Conservation (phyloP, 2,329 filamentous ascomycete species). For the Ceratocystis colombiana region DNA sequence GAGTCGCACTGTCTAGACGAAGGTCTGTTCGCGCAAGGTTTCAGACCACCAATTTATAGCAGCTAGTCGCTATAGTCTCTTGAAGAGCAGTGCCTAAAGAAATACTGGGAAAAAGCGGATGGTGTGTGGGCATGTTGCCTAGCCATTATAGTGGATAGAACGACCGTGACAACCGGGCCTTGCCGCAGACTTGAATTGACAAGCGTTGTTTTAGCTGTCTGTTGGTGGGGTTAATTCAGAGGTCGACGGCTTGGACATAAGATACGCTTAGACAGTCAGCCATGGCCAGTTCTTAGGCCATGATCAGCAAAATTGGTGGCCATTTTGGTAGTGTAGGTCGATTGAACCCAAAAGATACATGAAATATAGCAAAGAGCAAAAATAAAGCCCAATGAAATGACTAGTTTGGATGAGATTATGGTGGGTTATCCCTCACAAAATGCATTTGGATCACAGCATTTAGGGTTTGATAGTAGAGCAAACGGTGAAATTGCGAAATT, state of each 20-base stretch:
- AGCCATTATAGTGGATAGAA: background rate
- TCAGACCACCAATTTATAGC: slow-evolving; percentile 11
- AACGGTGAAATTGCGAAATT: too few relatives aligned
- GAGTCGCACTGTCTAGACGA: slow-evolving; percentile 3
- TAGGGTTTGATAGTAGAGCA: too few relatives aligned
- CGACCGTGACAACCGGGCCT: slow-evolving; percentile 10
- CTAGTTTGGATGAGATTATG: background rate
- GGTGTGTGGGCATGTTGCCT: background rate
- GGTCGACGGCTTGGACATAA: background rate
- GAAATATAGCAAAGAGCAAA: background rate
- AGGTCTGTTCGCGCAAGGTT: background rate
- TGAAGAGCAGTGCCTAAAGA: background rate
- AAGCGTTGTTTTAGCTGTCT: background rate
- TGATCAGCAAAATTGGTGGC: background rate
- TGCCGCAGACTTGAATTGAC: slow-evolving; percentile 4
- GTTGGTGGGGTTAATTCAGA: background rate
- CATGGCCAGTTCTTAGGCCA: background rate
- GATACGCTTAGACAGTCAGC: background rate
- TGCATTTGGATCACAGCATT: background rate
- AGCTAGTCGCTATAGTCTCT: background rate
- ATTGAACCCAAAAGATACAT: background rate
- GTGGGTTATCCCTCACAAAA: background rate
- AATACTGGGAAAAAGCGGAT: background rate
- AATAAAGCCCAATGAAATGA: background rate
- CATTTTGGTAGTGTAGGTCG: background rate